Evolutionary conservation across 805 yeast genomes (phyloP), one percentile per base, ranked within the genome.

Genomic region (Wickerhamiella occidentalis): DNA sequence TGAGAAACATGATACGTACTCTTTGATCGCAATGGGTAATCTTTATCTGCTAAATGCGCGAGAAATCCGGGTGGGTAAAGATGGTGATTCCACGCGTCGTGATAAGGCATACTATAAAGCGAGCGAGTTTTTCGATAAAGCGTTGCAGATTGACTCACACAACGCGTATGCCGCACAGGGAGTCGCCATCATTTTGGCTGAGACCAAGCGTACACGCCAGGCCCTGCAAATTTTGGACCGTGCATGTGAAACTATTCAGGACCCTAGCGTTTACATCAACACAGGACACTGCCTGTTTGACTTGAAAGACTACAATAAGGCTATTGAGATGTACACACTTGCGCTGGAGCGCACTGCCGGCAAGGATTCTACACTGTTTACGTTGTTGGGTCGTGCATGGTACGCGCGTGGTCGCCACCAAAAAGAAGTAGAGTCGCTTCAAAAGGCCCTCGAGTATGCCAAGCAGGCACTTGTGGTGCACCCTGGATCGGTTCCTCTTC

Each of bases 131-230:
- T 90, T 79, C 64, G 84, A 86, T 59, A 92, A 92, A 66, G 96
- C 86, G 1, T 68, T 92, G 48, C 80, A 83, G 46, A 67, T 87
- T 25, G 97, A 92, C 67, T 78, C 88, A 2, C 72, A 75, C 56
- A 85, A 90, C 62, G 90, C 88, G 1, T 92, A 81, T 68, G 99
- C 98, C 4, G 97, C 98, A 1, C 98, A 92, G 65, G 99, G 99
- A 49, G 73, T 92, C 54, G 97, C 96, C 1, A 86, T 92, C 50
- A 78, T 87, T 3, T 83, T 86, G 64, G 94, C 94, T 9, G 96
- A 90, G 59, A 81, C 80, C 59, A 80, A 84, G 56, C 62, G 61
- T 21, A 68, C 77, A 29, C 79, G 77, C 22, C 72, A 80, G 53
- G 95, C 97, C 0, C 71, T 88, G 59, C 94, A 85, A 56, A 80